Percentiles rank a stretch among this genome's conserved stretches.
Conservation (phyloP, 129 eudicot genomes). For the Pulicaria dysenterica region DNA sequence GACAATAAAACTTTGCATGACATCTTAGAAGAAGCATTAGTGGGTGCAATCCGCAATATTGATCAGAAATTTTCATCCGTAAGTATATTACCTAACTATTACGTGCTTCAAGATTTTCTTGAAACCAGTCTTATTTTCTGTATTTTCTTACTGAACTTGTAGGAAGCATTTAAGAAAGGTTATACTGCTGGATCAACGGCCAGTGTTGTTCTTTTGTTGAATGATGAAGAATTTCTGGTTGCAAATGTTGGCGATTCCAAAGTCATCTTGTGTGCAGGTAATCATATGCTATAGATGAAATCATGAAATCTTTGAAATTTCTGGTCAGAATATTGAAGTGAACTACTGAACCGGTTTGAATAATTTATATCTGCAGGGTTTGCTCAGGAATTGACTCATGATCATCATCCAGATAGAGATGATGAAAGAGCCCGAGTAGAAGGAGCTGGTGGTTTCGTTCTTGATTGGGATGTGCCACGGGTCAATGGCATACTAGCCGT, state of each 20-base stretch:
- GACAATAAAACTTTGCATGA: constrained; percentile 27
- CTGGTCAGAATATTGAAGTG: background rate
- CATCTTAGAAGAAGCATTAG: constrained; percentile 57
- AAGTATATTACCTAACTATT: constrained; percentile 2
- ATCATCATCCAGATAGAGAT: constrained; percentile 76
- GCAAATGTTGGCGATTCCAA: constrained; percentile 71
- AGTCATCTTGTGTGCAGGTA: constrained; percentile 60
- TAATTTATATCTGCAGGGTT: constrained; percentile 22
- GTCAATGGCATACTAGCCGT: constrained; percentile 69
- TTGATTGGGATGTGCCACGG: constrained; percentile 56
- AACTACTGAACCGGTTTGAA: constrained; percentile 9
- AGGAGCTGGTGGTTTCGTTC: constrained; percentile 63
- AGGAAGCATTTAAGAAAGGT: constrained; percentile 57
- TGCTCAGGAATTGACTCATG: constrained; percentile 59
- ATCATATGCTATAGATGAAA: too few species aligned
- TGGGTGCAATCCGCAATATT: constrained; percentile 57
- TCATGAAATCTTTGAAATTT: background rate
- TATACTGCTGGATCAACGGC: constrained; percentile 64
- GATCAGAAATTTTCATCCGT: constrained; percentile 53
- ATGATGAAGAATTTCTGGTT: constrained; percentile 49
- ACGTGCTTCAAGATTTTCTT: background rate
- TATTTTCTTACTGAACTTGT: constrained; percentile 4
- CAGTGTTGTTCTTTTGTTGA: constrained; percentile 49
- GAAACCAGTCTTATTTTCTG: background rate
- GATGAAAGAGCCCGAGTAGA: constrained; percentile 68